Evolutionary conservation across 768 basidiomycete species (phyloP).

Genomic region (Rhodotorula graminis): DNA sequence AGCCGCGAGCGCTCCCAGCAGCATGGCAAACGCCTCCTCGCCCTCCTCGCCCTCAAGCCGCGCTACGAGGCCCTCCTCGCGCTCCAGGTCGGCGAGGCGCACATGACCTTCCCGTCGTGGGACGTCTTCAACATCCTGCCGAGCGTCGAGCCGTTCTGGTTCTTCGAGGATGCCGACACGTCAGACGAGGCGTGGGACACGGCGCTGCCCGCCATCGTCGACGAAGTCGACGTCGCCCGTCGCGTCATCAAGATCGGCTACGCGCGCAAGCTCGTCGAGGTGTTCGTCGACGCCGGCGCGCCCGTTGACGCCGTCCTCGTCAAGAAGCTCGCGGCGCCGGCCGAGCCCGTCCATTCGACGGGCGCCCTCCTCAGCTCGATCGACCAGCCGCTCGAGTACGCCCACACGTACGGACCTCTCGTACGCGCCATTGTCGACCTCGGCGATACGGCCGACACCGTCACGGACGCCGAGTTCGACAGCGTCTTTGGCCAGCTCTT

Average conservation of each 20-base stretch:
- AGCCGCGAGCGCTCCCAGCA: background rate
- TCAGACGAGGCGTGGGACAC: background rate
- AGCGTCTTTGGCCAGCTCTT: background rate
- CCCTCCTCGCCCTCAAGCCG: background rate
- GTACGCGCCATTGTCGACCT: background rate
- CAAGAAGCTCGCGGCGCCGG: background rate
- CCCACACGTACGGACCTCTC: background rate
- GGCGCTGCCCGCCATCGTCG: background rate
- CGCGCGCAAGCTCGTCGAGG: background rate
- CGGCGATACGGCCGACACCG: background rate
- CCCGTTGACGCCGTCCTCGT: background rate
- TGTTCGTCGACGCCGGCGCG: background rate
- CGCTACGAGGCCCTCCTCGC: background rate
- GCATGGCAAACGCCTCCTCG: background rate
- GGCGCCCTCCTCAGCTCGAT: background rate
- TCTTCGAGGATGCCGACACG: background rate
- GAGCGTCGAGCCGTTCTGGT: background rate
- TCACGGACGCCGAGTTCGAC: background rate
- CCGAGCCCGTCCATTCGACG: background rate
- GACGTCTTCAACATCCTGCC: background rate
- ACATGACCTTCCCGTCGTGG: background rate
- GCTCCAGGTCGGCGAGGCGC: background rate
- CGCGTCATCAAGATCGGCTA: background rate
- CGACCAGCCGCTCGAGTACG: background rate
- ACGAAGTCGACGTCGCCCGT: background rate